Conservation (phyloP, 495 filamentous ascomycete genomes). For the Rostrohypoxylon terebratum region DNA sequence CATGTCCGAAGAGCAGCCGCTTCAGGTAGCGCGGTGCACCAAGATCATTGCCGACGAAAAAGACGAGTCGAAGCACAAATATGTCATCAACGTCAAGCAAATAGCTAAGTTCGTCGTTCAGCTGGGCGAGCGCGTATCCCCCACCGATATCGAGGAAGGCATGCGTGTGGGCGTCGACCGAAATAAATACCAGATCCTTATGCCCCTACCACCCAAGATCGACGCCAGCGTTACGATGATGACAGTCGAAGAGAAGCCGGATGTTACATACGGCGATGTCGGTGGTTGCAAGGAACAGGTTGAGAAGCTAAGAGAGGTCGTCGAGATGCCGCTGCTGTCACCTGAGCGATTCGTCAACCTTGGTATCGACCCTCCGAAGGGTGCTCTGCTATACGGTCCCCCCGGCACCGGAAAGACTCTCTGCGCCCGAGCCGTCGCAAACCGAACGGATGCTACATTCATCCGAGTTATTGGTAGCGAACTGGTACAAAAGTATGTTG, state of each 20-base stretch:
- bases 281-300: slow-evolving; percentile 99
- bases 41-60: slow-evolving; percentile 99
- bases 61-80: slow-evolving; percentile 98
- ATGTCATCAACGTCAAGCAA: slow-evolving; percentile 99
- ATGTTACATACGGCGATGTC: slow-evolving; percentile 98
- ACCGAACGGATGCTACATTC: slow-evolving; percentile 97
- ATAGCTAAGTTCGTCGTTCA: slow-evolving; percentile 99
- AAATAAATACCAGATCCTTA: slow-evolving; percentile 98
- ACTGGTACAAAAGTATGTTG: slow-evolving; percentile 98
- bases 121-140: slow-evolving; percentile 94
- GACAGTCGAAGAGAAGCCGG: slow-evolving; percentile 99
- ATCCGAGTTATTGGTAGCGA: slow-evolving; percentile 98
- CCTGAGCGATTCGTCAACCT: slow-evolving; percentile 97
- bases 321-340: slow-evolving; percentile 96
- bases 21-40: slow-evolving; percentile 97
- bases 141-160: slow-evolving; percentile 98
- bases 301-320: slow-evolving; percentile 97
- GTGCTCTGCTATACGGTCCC: slow-evolving; percentile 94
- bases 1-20: slow-evolving; percentile 96
- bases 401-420: slow-evolving; percentile 98
- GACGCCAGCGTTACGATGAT: slow-evolving; percentile 99
- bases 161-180: slow-evolving; percentile 98
- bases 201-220: slow-evolving; percentile 98
- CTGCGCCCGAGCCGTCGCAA: slow-evolving; percentile 95
- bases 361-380: slow-evolving; percentile 98